These are phyloP conservation scores for Oryza glaberrima DNA, from an alignment of 176 grass and related monocot genomes.

Conservation along the genomic window DNA sequence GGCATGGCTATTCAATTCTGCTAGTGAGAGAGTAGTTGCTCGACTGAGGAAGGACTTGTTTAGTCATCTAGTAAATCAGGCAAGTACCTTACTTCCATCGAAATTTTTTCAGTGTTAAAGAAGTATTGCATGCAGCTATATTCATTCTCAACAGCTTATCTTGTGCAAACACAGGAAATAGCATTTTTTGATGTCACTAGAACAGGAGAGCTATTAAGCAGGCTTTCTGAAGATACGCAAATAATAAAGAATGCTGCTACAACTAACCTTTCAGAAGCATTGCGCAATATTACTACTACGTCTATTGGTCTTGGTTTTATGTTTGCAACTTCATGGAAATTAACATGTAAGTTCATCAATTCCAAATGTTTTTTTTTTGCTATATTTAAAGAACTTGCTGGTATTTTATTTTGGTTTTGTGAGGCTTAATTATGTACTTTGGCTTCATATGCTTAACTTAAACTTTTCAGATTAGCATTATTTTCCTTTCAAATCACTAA, in stretches of 20 bases:
- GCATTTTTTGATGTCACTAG: conserved; percentile 97
- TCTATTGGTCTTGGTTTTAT: conserved; percentile 92
- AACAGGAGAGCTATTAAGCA: conserved; percentile 96
- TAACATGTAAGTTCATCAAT: conserved; percentile 75
- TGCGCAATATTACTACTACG: conserved; percentile 84
- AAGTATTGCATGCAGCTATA: background rate
- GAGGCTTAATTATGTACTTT: background rate
- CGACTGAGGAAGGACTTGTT: conserved; percentile 97
- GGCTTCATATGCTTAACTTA: conserved; percentile 22
- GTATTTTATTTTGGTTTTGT: background rate
- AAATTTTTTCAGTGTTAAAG: background rate
- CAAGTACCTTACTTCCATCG: conserved; percentile 21
- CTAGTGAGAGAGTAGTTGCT: conserved; percentile 95
- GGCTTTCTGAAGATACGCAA: conserved; percentile 98
- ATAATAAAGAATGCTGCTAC: conserved; percentile 99
- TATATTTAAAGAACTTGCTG: conserved; percentile 18
- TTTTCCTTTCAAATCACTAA: conserved; percentile 14
- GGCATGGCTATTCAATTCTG: conserved; percentile 93
- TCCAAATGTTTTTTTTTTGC: conserved; percentile 21
- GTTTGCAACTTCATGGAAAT: conserved; percentile 97
- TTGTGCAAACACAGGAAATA: conserved; percentile 73
- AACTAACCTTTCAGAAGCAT: conserved; percentile 93
- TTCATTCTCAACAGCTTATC: conserved; percentile 16
- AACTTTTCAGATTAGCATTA: conserved; percentile 1
- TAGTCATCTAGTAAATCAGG: conserved; percentile 92